Percentiles rank a stretch among this genome's conserved stretches.
Evolutionary conservation across 163 green algal species (phyloP).

Genomic region (Scenedesmus sp.): DNA sequence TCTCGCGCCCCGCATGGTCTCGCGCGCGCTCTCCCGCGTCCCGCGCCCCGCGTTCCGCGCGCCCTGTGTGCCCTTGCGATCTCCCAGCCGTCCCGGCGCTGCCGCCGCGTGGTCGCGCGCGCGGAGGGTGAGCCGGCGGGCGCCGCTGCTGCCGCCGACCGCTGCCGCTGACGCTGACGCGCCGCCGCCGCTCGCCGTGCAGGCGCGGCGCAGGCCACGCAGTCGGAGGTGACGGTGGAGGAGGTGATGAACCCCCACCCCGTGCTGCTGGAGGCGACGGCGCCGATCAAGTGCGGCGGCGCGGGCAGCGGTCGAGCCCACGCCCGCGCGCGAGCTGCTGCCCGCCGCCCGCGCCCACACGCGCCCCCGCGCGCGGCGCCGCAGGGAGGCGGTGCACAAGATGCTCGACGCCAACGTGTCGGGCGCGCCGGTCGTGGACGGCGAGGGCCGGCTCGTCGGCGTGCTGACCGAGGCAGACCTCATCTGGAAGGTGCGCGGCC

Average conservation of each 20-base stretch:
- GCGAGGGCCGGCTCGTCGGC: constrained; percentile 37
- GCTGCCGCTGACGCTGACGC: no score
- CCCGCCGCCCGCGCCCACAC: background rate
- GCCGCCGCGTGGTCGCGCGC: no score
- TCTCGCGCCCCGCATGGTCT: no score
- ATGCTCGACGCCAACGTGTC: constrained; percentile 50
- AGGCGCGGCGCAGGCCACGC: no score
- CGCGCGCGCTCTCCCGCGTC: no score
- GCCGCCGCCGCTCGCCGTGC: no score
- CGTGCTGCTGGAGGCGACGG: constrained; percentile 20
- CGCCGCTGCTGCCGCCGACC: no score
- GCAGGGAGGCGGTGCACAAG: constrained; percentile 49
- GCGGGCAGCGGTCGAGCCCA: background rate
- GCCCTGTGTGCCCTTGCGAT: no score
- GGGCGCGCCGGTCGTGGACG: constrained; percentile 50
- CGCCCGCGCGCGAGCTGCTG: background rate
- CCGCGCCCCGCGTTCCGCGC: no score
- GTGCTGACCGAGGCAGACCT: constrained; percentile 51
- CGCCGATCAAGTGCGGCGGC: constrained; percentile 37
- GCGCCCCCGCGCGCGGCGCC: no score
- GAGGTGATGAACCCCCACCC: constrained; percentile 47
- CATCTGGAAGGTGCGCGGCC: constrained; percentile 49
- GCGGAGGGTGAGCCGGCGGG: no score
- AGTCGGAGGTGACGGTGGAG: constrained; percentile 6
- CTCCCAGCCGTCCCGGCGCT: no score